phyloP scores from a whole-genome alignment of 2,329 filamentous ascomycete genomes.

The Biscogniauxia marginata region DNA sequence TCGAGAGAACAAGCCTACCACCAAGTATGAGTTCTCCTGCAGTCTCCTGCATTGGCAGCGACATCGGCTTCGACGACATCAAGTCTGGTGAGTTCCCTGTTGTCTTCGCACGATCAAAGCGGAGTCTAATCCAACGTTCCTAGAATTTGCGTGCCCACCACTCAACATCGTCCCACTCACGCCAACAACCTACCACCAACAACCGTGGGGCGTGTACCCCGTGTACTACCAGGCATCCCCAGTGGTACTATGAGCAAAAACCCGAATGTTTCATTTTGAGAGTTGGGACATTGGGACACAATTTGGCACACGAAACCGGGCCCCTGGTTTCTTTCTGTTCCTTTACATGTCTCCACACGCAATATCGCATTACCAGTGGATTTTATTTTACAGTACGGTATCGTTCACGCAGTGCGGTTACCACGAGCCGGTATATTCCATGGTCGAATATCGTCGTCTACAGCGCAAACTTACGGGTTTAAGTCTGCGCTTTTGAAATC shows the following conservation, averaged over 20 bases:
- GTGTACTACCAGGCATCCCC: constrained; percentile 35
- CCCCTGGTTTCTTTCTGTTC: constrained; percentile 35
- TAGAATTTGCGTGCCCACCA: constrained; percentile 35
- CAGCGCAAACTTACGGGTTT: constrained; percentile 31
- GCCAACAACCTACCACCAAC: constrained; percentile 32
- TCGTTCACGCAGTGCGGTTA: constrained; percentile 35
- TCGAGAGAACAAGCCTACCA: constrained; percentile 34
- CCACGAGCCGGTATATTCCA: constrained; percentile 38
- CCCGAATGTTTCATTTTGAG: constrained; percentile 27
- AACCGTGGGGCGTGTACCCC: constrained; percentile 36
- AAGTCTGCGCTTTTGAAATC: constrained; percentile 30
- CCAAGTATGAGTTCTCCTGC: constrained; percentile 32
- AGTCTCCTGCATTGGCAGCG: constrained; percentile 30
- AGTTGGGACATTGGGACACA: constrained; percentile 31
- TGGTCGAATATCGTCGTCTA: constrained; percentile 38
- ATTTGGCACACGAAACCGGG: constrained; percentile 34
- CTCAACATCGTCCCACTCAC: constrained; percentile 33
- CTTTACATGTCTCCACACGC: constrained; percentile 7
- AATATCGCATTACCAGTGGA: constrained; percentile 32
- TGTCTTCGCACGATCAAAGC: constrained; percentile 12
- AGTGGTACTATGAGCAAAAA: constrained; percentile 18
- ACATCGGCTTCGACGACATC: constrained; percentile 36
- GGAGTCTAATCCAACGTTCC: constrained; percentile 26
- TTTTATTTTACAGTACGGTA: constrained; percentile 35
- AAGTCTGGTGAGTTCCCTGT: constrained; percentile 34